Base-by-base conservation (phyloP, 306 rosid species). In the Dryas octopetala region DNA sequence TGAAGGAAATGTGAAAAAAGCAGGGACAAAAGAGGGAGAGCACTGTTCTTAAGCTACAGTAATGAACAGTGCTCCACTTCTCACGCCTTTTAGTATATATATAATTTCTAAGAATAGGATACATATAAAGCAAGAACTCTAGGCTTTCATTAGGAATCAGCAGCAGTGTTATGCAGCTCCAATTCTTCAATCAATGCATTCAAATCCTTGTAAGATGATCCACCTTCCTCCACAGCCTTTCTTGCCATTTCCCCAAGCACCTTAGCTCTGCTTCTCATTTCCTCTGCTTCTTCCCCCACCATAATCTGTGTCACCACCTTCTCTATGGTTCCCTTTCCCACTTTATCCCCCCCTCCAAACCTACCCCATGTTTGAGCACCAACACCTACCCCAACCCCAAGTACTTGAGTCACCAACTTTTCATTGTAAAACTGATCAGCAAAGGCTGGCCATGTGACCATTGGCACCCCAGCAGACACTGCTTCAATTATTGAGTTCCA, bases 351-450 rank as follows among this genome's bases (percentile, higher is more conserved):
- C 43, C 52, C 66, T 26, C 70, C 62, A 32, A 10, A 6, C 5
- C 10, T n/a, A 10, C 19, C 62, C 82, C 85, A 86, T 49, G 23
- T 74, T 57, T 40, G 16, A 50, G 57, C 75, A 0, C 87, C 87
- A 57, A 86, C 85, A 0, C 12, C 44, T 8, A 78, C 61, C 5
- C 88, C 88, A 14, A 32, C 77, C 4, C 70, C 62, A 26, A 77
- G 23, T 3, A 80, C 74, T 53, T 80, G 28, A 1, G 66, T 74
- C 57, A 77, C 78, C 40, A 84, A 10, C 54, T 80, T 84, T 52
- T 84, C 88, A 26, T 80, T 84, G 75, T 73, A 74, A 74, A 84
- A 84, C 40, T 77, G 83, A 74, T 80, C 78, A 0, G 69, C 80
- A 4, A 55, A 14, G 1, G 74, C 26, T 1, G 84, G 84, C 87